phyloP scores from a whole-genome alignment of 306 rosid genomes.

The Malus fusca region DNA sequence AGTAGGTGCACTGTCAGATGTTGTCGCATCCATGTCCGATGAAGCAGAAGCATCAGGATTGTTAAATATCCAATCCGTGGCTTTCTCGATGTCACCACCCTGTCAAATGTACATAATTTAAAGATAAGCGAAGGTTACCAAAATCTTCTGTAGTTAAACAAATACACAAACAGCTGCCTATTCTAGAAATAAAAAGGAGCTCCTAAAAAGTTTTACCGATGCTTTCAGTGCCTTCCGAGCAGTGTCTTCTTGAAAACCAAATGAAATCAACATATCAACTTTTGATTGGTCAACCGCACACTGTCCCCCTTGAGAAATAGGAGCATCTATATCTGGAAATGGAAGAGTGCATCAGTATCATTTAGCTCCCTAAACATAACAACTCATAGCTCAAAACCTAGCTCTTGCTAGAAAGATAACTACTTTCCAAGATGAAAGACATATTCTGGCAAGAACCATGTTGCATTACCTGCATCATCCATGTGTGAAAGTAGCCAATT shows the following conservation, averaged over 20 bases:
- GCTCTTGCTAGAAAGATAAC: neutral
- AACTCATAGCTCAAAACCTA: conserved; percentile 2
- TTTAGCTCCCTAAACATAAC: neutral
- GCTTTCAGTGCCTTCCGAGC: conserved; percentile 79
- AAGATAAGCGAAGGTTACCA: neutral
- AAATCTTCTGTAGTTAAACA: neutral
- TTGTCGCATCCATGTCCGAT: conserved; percentile 51
- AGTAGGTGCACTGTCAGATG: conserved; percentile 38
- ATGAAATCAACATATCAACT: conserved; percentile 72
- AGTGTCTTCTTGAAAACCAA: conserved; percentile 84
- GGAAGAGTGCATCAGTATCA: conserved; percentile 10
- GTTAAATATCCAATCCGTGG: conserved; percentile 96
- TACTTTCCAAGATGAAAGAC: neutral
- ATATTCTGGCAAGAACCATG: neutral
- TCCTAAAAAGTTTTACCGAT: conserved; percentile 40
- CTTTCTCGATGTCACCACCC: conserved; percentile 95
- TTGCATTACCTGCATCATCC: conserved; percentile 74
- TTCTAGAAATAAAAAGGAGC: neutral
- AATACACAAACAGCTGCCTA: neutral
- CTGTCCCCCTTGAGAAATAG: conserved; percentile 49
- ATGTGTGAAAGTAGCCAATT: conserved; percentile 91
- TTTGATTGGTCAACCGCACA: conserved; percentile 62
- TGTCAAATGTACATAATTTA: conserved; percentile 8
- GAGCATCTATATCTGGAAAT: conserved; percentile 58
- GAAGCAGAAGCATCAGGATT: conserved; percentile 67